Evolutionary conservation across 192 early-diverging fungal genomes (phyloP), one percentile per base, ranked within the genome.

Genomic region (Podila epigama): DNA sequence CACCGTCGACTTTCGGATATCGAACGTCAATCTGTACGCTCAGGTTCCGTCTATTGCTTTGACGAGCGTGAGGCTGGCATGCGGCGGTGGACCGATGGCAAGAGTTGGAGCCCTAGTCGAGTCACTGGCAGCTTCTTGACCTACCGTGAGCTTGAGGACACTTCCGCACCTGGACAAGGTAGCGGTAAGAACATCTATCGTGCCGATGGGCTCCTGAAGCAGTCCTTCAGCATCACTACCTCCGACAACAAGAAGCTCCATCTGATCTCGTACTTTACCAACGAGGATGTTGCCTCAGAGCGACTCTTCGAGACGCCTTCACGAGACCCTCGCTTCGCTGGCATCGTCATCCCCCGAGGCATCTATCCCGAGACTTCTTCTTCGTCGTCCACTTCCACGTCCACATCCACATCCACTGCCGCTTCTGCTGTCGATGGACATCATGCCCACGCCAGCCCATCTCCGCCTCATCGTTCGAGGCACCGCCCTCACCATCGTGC

Each of bases 11-110:
- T 97, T 18, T 90, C 92, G 37, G 93, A 95, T 33, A 89, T 88
- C 22, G 95, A 97, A 83, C 89, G 94, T 41, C 85, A 85, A 18
- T 83, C 87, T 50, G 93, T 97, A 57, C 82, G 86, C 44, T 94
- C 95, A 2, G 94, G 94, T 2, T 92, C 94, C 6, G 89, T 96
- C 29, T 97, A 94, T 83, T 91, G 92, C 39, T 97, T 94, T 90
- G 93, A 95, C 70, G 95, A 97, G 81, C 81, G 91, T 58, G 94
- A 97, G 75, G 89, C 89, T 51, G 95, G 94, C 18, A 97, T 97
- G 89, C 84, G 93, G 68, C 86, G 95, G 37, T 97, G 95, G 95
- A 96, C 95, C 0, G 95, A 97, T 75, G 94, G 94, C 18, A 88
- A 91, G 69, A 90, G 87, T 51, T 97, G 95, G 95, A 93, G 92